These are phyloP conservation scores for Rhazya stricta DNA, from an alignment of 257 asterid genomes.

Conservation along the genomic window DNA sequence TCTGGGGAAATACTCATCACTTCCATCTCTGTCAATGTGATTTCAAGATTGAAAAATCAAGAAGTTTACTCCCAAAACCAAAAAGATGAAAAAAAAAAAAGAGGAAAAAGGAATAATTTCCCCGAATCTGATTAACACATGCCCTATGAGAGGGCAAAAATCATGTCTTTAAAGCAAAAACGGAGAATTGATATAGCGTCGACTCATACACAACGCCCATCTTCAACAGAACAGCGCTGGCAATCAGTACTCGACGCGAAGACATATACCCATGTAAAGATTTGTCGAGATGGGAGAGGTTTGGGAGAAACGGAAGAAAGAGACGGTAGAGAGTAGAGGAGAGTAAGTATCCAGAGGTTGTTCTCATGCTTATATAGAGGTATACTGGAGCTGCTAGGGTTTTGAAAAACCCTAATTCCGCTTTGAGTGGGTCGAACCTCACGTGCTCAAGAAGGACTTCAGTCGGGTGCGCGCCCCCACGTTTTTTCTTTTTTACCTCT, in stretches of 20 bases:
- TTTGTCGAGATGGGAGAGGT: not conserved
- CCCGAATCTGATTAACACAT: conserved; percentile 39
- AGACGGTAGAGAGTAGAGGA: not conserved
- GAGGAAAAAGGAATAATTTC: conserved; percentile 14
- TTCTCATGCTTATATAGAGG: not conserved
- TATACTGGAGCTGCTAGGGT: not conserved
- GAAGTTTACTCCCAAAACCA: too few species aligned
- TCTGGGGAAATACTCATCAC: conserved; percentile 85
- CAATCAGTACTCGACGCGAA: conserved; percentile 81
- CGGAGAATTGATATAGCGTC: conserved; percentile 44
- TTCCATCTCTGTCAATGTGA: conserved; percentile 42
- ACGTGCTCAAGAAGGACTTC: conserved; percentile 4
- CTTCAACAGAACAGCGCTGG: conserved; percentile 32
- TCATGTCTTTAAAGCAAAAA: conserved; percentile 23
- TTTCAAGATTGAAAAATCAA: not conserved
- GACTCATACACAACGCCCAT: conserved; percentile 70
- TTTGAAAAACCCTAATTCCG: conserved; percentile 9
- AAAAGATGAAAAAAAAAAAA: not conserved
- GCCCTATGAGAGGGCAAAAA: conserved; percentile 1
- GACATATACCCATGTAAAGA: not conserved
- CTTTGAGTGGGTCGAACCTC: not conserved
- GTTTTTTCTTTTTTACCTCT: not conserved
- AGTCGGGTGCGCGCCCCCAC: not conserved
- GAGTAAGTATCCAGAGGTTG: too few species aligned
- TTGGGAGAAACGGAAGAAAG: not conserved